These are phyloP conservation scores for Leccinum subrobustum DNA, from an alignment of 1,284 basidiomycete species.

Conservation along the genomic window DNA sequence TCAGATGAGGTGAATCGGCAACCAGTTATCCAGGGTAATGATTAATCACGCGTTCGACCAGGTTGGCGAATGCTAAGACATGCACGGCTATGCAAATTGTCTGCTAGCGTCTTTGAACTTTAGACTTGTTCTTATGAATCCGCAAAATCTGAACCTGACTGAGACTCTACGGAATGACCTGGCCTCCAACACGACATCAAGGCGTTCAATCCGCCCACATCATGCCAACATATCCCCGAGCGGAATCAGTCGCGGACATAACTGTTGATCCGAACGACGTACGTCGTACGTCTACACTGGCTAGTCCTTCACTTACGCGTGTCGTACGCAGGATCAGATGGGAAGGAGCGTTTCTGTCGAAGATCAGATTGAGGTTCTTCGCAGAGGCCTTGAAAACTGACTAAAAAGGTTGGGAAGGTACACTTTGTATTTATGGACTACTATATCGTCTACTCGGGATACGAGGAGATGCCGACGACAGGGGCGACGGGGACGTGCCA, in stretches of 20 bases:
- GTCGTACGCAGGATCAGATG: too few species aligned
- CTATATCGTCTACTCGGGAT: neutral
- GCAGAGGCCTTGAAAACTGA: neutral
- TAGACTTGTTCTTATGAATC: too few species aligned
- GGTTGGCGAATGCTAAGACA: neutral
- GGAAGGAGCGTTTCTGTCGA: too few species aligned
- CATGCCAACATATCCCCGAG: neutral
- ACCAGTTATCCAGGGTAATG: neutral
- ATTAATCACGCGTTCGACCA: neutral
- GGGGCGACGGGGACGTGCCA: slow-evolving; percentile 24
- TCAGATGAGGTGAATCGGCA: too few species aligned
- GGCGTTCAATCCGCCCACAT: neutral
- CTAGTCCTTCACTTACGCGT: too few species aligned
- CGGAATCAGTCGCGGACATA: neutral
- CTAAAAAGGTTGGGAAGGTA: neutral
- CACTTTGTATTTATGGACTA: neutral
- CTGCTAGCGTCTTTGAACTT: neutral
- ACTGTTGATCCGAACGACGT: too few species aligned
- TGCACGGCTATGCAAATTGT: slow-evolving; percentile 18
- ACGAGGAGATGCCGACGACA: slow-evolving; percentile 12
- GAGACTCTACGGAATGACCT: too few species aligned
- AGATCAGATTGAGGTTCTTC: too few species aligned
- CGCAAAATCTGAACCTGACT: too few species aligned
- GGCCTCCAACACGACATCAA: neutral
- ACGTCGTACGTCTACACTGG: too few species aligned